These are phyloP conservation scores for Plasmopara viticola DNA, from an alignment of 352 stramenopile species.

Conservation along the genomic window DNA sequence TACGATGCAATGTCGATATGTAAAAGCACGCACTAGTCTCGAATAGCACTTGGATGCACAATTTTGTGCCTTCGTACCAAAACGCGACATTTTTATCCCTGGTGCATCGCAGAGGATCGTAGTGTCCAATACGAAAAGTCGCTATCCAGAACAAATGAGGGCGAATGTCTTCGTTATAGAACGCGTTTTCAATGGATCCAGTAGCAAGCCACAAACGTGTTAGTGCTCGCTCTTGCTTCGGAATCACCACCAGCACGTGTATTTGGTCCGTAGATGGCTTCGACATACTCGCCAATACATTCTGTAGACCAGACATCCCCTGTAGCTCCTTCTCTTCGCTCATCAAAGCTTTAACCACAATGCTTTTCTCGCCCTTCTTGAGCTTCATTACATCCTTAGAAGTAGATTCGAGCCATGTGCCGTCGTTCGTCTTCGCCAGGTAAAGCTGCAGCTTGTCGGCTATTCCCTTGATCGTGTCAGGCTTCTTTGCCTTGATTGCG, in stretches of 20 bases:
- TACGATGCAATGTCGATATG: constrained; percentile 3
- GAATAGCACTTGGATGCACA: constrained; percentile 12
- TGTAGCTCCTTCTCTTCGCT: too few species aligned
- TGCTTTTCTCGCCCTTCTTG: too few species aligned
- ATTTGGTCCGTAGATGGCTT: background rate
- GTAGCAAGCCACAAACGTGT: constrained; percentile 5
- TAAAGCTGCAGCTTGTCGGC: too few species aligned
- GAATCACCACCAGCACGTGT: constrained; percentile 2
- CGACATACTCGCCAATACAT: too few species aligned
- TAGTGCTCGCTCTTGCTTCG: constrained; percentile 2
- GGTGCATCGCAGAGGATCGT: constrained; percentile 6
- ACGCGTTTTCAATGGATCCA: constrained; percentile 11
- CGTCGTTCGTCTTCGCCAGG: too few species aligned
- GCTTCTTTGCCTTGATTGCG: too few species aligned
- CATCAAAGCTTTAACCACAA: too few species aligned
- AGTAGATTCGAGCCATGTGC: too few species aligned
- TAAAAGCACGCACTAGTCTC: constrained; percentile 8
- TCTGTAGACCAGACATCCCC: too few species aligned
- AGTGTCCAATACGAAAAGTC: constrained; percentile 10
- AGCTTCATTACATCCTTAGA: too few species aligned
- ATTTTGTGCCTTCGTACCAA: constrained; percentile 12
- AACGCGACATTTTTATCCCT: constrained; percentile 9
- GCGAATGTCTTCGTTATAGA: constrained; percentile 3
- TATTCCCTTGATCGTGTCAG: too few species aligned
- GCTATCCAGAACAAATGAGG: constrained; percentile 7